These are phyloP conservation scores for Fusarium poae DNA, from an alignment of 2,329 filamentous ascomycete genomes.

Conservation along the genomic window DNA sequence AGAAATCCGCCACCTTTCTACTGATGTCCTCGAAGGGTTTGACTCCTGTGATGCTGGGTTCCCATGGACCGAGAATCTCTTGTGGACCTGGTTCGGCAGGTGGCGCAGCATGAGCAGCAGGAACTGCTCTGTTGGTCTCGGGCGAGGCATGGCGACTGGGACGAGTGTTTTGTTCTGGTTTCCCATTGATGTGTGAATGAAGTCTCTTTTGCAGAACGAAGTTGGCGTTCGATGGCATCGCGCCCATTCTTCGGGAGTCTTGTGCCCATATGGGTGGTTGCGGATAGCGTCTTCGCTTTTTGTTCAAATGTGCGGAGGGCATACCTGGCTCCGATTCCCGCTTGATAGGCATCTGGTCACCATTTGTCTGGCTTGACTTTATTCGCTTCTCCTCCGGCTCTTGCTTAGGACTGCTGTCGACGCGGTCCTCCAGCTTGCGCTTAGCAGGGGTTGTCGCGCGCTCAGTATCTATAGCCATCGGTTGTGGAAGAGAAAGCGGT, in stretches of 20 bases:
- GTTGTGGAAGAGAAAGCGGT: slow-evolving; percentile 42
- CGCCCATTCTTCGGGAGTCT: slow-evolving; percentile 53
- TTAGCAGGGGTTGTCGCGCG: slow-evolving; percentile 56
- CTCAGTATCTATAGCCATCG: slow-evolving; percentile 50
- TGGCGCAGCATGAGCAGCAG: slow-evolving; percentile 29
- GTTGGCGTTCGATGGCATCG: slow-evolving; percentile 53
- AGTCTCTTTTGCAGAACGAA: slow-evolving; percentile 49
- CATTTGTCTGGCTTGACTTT: slow-evolving; percentile 64
- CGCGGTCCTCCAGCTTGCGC: slow-evolving; percentile 56
- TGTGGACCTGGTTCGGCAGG: slow-evolving; percentile 50
- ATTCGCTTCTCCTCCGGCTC: slow-evolving; percentile 64
- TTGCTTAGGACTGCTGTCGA: slow-evolving; percentile 62
- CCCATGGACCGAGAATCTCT: slow-evolving; percentile 69
- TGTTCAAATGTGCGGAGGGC: slow-evolving; percentile 54
- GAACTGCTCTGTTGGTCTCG: slow-evolving; percentile 42
- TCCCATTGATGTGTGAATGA: slow-evolving; percentile 56
- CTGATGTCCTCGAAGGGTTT: slow-evolving; percentile 80
- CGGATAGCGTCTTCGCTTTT: slow-evolving; percentile 56
- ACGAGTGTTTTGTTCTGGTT: slow-evolving; percentile 53
- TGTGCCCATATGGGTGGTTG: slow-evolving; percentile 65
- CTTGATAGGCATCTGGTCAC: slow-evolving; percentile 45
- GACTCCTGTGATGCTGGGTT: slow-evolving; percentile 75
- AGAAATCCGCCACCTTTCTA: slow-evolving; percentile 83
- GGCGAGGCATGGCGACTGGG: slow-evolving; percentile 58
- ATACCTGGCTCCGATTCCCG: slow-evolving; percentile 50